Base-by-base conservation (phyloP, 345 rosid species). In the Euclidium syriacum region DNA sequence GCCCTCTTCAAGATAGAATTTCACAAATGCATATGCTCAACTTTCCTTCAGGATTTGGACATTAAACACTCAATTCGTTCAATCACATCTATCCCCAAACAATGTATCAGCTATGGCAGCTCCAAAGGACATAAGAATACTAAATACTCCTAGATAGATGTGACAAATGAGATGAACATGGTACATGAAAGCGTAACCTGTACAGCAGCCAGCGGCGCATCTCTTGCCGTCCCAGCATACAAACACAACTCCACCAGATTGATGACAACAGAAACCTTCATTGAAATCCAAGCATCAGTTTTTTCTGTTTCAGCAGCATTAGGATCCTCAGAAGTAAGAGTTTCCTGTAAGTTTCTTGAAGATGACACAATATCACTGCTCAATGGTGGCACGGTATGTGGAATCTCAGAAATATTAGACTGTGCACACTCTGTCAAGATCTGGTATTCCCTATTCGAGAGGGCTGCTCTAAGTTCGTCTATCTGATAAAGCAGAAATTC, bases 391-490 rank as follows among this genome's bases (percentile, higher is more conserved):
- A 79, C 80, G 34, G 64, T 27, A 75, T 68, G 78, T 20, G 96
- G 91, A 15, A 71, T 78, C 81, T 92, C 98, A 59, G 91, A 83
- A 60, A 92, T 72, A 76, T 92, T 92, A 71, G 95, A 80, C 56
- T 73, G 68, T 34, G 94, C 92, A 79, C 98, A 89, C 73, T 92
- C 96, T 11, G 90, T 75, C 67, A 92, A 79, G 73, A 92, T 87
- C 77, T 80, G 94, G 83, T 92, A 92, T 47, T 92, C 96, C 76
- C 39, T 84, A 63, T 83, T 82, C 30, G 96, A 82, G 52, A 92
- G 80, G 40, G 88, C 84, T 30, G 94, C 94, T 81, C 79, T 87
- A 60, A 92, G 58, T 70, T 81, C 87, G 50, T 81, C 95, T 78
- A 92, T 75, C 98, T 92, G 90, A 65, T 73, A 53, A 70, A 66